Conservation (phyloP, 371 early-diverging fungal species). For the Chytridium lagenaria region DNA sequence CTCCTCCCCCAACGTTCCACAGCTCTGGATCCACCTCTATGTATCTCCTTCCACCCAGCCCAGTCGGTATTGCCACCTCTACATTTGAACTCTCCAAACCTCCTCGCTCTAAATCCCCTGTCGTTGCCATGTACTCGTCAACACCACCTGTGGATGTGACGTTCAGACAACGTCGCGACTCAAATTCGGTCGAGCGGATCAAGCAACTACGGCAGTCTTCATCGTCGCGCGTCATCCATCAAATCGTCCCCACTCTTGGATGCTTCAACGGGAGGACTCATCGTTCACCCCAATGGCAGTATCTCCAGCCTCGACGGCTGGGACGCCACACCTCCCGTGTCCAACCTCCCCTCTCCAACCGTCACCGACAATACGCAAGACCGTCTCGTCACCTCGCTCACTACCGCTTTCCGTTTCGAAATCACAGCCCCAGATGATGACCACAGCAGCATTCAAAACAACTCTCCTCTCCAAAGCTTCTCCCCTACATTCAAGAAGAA, state of each 20-base stretch:
- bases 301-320: neutral
- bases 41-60: constrained; percentile 6
- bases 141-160: neutral
- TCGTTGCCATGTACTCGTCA: neutral
- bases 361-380: neutral
- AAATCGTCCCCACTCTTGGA: neutral
- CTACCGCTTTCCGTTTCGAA: neutral
- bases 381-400: neutral
- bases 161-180: neutral
- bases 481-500: neutral
- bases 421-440: constrained; percentile 9
- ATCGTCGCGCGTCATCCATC: constrained; percentile 6
- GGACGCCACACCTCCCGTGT: neutral
- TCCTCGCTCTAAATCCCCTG: neutral
- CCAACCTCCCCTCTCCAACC: neutral
- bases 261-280: too few relatives aligned
- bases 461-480: neutral
- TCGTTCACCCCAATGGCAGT: neutral
- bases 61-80: neutral
- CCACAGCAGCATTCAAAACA: neutral
- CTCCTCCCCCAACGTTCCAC: neutral
- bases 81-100: neutral
- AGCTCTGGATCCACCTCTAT: neutral
- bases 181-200: neutral
- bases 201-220: neutral